These are phyloP conservation scores for Lathyrus sativus DNA, from an alignment of 306 rosid genomes.

Conservation along the genomic window DNA sequence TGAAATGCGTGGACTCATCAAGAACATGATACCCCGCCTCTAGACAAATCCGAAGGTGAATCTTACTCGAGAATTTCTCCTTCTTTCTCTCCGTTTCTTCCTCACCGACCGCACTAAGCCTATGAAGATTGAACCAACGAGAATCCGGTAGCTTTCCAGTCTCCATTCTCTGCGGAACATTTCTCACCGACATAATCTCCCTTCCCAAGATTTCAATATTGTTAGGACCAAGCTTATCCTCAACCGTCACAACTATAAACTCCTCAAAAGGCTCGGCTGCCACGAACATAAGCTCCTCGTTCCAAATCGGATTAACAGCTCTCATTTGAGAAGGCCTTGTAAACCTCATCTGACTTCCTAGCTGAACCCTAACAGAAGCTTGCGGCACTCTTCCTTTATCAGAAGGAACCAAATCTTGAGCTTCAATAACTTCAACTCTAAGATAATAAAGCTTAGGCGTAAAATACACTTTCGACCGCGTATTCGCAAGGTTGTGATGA, in stretches of 20 bases:
- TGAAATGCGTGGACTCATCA: slow-evolving; percentile 87
- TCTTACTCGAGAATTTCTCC: slow-evolving; percentile 91
- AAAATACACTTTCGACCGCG: slow-evolving; percentile 88
- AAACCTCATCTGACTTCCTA: slow-evolving; percentile 59
- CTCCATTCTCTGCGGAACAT: slow-evolving; percentile 53
- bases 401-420: slow-evolving; percentile 77
- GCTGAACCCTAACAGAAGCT: slow-evolving; percentile 54
- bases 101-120: slow-evolving; percentile 46
- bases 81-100: slow-evolving; percentile 66
- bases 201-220: slow-evolving; percentile 68
- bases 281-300: slow-evolving; percentile 87
- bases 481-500: slow-evolving; percentile 68
- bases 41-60: slow-evolving; percentile 67
- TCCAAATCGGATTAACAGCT: slow-evolving; percentile 63
- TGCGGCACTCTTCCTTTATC: slow-evolving; percentile 60
- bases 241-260: slow-evolving; percentile 58
- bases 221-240: slow-evolving; percentile 60
- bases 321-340: slow-evolving; percentile 52
- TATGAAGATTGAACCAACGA: slow-evolving; percentile 74
- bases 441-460: slow-evolving; percentile 86
- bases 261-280: slow-evolving; percentile 93
- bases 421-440: slow-evolving; percentile 74
- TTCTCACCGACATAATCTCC: slow-evolving; percentile 57
- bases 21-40: slow-evolving; percentile 91
- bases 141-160: slow-evolving; percentile 64